These are phyloP conservation scores for Quercus glauca DNA, from an alignment of 306 rosid species.

Conservation along the genomic window DNA sequence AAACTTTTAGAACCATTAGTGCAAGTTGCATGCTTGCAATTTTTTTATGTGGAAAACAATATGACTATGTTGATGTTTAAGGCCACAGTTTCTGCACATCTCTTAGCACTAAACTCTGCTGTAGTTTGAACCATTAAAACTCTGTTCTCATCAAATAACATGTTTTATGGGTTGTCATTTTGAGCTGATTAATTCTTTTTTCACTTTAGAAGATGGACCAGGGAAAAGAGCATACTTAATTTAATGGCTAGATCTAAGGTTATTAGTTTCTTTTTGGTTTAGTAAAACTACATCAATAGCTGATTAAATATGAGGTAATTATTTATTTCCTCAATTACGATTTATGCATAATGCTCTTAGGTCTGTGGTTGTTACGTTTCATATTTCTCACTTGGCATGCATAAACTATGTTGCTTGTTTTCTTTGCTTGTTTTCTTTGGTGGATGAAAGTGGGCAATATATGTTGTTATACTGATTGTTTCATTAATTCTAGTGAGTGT, in stretches of 20 bases:
- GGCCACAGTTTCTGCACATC: background rate
- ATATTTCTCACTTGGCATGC: background rate
- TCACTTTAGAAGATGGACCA: too few relatives aligned
- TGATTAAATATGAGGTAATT: background rate
- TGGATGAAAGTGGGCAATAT: background rate
- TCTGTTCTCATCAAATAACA: too few relatives aligned
- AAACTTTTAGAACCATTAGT: background rate
- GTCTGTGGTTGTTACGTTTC: background rate
- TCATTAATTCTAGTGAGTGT: constrained; percentile 55
- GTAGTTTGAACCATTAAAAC: background rate
- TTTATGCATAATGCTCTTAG: background rate
- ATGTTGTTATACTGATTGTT: constrained; percentile 11
- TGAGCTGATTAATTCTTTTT: too few relatives aligned
- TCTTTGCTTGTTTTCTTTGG: background rate
- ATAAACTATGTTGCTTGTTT: background rate
- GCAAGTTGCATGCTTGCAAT: background rate
- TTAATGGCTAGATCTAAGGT: background rate
- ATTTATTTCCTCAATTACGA: background rate
- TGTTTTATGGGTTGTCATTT: too few relatives aligned
- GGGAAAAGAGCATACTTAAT: background rate
- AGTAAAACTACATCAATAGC: background rate
- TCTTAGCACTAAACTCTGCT: background rate
- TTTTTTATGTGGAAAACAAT: background rate
- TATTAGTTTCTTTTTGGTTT: background rate
- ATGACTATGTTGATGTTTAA: background rate